Percentiles rank a stretch among this genome's conserved stretches.
phyloP scores from a whole-genome alignment of 306 rosid species.

The Medicago ruthenica region DNA sequence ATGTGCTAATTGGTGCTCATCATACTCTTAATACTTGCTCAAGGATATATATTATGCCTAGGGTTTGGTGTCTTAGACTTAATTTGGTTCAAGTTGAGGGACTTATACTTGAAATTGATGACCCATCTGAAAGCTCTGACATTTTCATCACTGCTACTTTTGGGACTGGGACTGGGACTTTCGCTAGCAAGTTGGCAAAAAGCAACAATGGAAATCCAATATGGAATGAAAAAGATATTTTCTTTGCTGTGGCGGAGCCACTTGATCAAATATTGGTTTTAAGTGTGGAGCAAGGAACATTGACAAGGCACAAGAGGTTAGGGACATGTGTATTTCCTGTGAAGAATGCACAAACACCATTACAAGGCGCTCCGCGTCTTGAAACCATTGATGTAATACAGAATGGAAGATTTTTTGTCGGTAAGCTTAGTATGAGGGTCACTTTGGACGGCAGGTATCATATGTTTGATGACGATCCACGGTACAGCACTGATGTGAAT shows the following conservation, averaged over 20 bases:
- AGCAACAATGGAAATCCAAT: constrained; percentile 37
- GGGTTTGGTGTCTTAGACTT: constrained; percentile 50
- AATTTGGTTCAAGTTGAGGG: constrained; percentile 39
- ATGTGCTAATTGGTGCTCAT: not conserved
- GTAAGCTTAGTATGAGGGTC: constrained; percentile 46
- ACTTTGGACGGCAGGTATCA: constrained; percentile 60
- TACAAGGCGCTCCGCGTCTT: constrained; percentile 23
- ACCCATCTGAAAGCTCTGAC: constrained; percentile 26
- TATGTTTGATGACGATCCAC: constrained; percentile 52
- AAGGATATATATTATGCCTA: constrained; percentile 39
- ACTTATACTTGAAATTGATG: constrained; percentile 34
- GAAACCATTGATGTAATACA: not conserved
- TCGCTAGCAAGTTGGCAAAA: constrained; percentile 34
- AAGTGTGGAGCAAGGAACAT: constrained; percentile 38
- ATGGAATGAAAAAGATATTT: constrained; percentile 51
- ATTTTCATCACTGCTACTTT: constrained; percentile 44
- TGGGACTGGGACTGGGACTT: constrained; percentile 35
- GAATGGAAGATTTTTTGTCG: constrained; percentile 30
- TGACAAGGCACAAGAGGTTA: constrained; percentile 19
- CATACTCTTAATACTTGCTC: constrained; percentile 33
- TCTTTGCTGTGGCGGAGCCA: constrained; percentile 53
- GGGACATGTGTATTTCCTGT: constrained; percentile 44
- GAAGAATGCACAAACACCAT: constrained; percentile 25
- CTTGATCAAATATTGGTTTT: constrained; percentile 46
- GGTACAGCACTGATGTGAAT: constrained; percentile 44